Conservation (phyloP, 176 grass and related monocot species). For the Miscanthus lutarioriparius region DNA sequence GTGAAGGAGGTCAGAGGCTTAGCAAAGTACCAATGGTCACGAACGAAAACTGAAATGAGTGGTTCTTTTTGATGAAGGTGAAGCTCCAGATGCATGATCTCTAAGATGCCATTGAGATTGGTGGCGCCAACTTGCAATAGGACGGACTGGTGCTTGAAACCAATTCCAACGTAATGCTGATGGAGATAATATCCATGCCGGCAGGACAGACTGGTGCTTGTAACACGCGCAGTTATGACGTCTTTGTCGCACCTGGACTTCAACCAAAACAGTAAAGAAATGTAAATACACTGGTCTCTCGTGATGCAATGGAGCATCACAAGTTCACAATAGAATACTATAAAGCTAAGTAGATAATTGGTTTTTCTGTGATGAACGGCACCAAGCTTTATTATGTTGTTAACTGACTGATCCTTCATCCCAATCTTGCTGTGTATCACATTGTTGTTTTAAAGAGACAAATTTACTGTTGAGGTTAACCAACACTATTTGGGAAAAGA, state of each 20-base stretch:
- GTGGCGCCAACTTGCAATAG: not conserved
- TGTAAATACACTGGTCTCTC: not conserved
- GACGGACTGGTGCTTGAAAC: not conserved
- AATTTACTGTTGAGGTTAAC: not conserved
- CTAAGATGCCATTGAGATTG: not conserved
- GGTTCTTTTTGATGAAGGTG: not conserved
- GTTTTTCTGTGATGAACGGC: not conserved
- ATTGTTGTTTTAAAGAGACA: not conserved
- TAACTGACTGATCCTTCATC: not conserved
- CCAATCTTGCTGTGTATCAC: not conserved
- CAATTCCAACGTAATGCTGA: not conserved
- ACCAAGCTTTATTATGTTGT: not conserved
- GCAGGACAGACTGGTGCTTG: not conserved
- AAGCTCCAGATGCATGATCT: not conserved
- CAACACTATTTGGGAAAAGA: not conserved
- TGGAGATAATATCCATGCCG: not conserved
- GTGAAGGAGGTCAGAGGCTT: not conserved
- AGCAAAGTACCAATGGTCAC: not conserved
- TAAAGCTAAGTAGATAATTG: not conserved
- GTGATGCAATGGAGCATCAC: not conserved
- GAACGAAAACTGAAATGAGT: not conserved
- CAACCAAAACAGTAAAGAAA: no score
- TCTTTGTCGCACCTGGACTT: no score
- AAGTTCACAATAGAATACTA: not conserved
- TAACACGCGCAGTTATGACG: no score